Percentiles rank a stretch among this genome's conserved stretches.
Conservation (phyloP, 177 flowering plant species). For the Vitis hybrid region DNA sequence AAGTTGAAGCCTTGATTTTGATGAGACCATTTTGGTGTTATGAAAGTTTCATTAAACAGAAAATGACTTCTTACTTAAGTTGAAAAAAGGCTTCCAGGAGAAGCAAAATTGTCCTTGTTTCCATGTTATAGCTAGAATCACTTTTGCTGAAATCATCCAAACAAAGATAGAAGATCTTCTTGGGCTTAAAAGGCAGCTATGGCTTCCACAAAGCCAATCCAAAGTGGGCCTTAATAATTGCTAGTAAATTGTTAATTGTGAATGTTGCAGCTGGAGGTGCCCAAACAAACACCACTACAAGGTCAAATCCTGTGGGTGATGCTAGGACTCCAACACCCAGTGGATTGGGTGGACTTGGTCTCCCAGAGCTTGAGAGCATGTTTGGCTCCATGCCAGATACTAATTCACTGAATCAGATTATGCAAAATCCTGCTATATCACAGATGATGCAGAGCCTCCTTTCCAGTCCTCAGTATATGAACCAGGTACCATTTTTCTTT, state of each 20-base stretch:
- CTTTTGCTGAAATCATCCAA: too few relatives aligned
- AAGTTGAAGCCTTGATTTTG: too few relatives aligned
- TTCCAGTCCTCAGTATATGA: constrained; percentile 87
- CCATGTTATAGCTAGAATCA: too few relatives aligned
- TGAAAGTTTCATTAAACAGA: too few relatives aligned
- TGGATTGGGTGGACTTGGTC: constrained; percentile 64
- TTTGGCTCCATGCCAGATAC: constrained; percentile 58
- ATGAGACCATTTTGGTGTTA: too few relatives aligned
- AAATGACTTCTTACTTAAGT: too few relatives aligned
- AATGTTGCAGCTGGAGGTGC: constrained; percentile 45
- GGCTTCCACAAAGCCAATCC: too few relatives aligned
- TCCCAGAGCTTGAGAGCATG: constrained; percentile 62
- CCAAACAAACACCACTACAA: constrained; percentile 52
- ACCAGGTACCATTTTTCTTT: constrained; percentile 50
- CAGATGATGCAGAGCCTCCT: constrained; percentile 85
- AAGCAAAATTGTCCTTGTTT: too few relatives aligned
- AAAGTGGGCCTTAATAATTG: not conserved
- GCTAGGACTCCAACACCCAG: constrained; percentile 49
- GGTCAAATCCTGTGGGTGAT: constrained; percentile 51
- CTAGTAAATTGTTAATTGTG: constrained; percentile 1
- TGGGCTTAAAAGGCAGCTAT: too few relatives aligned
- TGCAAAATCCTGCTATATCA: constrained; percentile 82
- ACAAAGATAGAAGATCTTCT: too few relatives aligned
- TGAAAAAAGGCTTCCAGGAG: too few relatives aligned
- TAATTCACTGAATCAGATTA: constrained; percentile 49